Evolutionary conservation across 768 basidiomycete species (phyloP), one percentile per base, ranked within the genome.

Genomic region (Sistotremastrum suecicum): DNA sequence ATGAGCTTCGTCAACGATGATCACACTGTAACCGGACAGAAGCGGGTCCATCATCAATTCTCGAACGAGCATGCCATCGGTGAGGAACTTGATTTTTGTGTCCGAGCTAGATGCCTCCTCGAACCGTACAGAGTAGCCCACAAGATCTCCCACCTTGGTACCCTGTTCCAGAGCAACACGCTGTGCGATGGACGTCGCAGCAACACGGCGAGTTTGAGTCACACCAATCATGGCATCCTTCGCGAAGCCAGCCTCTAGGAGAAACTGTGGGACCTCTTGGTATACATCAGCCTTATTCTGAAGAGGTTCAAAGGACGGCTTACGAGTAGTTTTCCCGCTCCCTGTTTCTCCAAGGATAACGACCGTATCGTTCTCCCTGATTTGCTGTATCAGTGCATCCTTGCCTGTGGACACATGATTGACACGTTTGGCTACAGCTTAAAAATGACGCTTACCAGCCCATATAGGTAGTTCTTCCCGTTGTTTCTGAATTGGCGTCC

Each of bases 311-410:
- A 4, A 43, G n/a, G 40, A 43, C 45, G 37, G 79, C 89, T 56
- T 62, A 94, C 94, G 94, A 42, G 95, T 99, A 0, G 94, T 94
- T 67, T 99, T 99, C 51, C 95, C 95, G 12, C 91, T 95, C 8
- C 95, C 95, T 0, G 95, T 98, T 64, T 99, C 95, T 36, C 92
- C 95, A 2, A 99, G 72, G 6, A 99, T 74, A 39, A 98, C 78
- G 1, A 81, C 85, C 5, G 89, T 81, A 58, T 90, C 83, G 67
- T 87, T 81, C 51, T 77, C 71, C 32, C 64, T 62, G 43, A 94
- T 79, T 60, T 80, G 80, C 47, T 75, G 69, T 31, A 89, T 63
- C 31, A 94, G 70, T 31, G 80, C 77, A 28, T 86, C 81, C 58
- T 72, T 78, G 47, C 86, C 89, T 88, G 51, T 45, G 20, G 38